Percentiles rank a stretch among this genome's conserved stretches.
Conservation (phyloP, 192 early-diverging fungal species). For the Mortierella claussenii region DNA sequence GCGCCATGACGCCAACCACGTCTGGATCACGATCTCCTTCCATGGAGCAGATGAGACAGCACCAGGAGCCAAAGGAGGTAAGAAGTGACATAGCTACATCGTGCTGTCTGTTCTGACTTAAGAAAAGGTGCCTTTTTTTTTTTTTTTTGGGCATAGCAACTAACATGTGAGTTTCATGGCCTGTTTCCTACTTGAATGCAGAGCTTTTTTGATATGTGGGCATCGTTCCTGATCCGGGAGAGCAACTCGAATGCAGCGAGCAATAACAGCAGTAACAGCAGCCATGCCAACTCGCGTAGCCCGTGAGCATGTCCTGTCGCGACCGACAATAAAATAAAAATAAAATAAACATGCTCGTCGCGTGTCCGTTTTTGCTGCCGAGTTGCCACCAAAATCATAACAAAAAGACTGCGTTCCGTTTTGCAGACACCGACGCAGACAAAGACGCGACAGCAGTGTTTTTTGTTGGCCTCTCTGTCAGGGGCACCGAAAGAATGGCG, state of each 20-base stretch:
- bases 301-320: too few species aligned
- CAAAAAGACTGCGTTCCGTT: neutral
- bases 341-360: too few species aligned
- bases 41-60: conserved; percentile 58
- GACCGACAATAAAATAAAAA: too few species aligned
- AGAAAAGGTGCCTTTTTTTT: too few species aligned
- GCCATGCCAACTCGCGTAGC: conserved; percentile 14
- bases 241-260: conserved; percentile 50
- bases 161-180: too few species aligned
- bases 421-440: too few species aligned
- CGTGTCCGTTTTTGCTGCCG: neutral
- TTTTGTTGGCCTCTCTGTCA: too few species aligned
- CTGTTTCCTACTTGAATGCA: conserved; percentile 1
- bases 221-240: conserved; percentile 79
- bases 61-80: conserved; percentile 51
- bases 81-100: too few species aligned
- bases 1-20: conserved; percentile 51
- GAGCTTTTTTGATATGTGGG: conserved; percentile 20
- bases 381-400: conserved; percentile 9
- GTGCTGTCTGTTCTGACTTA: too few species aligned
- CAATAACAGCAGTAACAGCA: conserved; percentile 15
- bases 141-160: too few species aligned
- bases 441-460: too few species aligned
- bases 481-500: too few species aligned
- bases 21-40: conserved; percentile 60